A percentile compares a stretch with the other conserved stretches of the same genome.
Evolutionary conservation across 805 yeast genomes (phyloP).

Genomic region (Sugiyamaella americana): DNA sequence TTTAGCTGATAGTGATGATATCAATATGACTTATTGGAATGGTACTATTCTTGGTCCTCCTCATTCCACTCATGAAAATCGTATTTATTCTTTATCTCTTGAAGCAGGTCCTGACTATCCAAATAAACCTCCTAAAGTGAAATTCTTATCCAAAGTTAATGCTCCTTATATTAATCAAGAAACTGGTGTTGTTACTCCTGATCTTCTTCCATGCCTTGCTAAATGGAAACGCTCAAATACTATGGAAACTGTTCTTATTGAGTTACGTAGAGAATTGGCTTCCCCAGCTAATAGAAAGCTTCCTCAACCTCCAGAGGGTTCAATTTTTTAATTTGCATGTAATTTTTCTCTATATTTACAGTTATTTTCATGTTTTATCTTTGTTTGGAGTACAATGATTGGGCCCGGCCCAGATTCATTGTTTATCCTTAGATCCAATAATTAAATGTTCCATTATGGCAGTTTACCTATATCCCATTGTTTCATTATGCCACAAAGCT

Average conservation of each 20-base stretch:
- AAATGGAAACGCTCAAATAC: constrained; percentile 88
- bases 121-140: constrained; percentile 77
- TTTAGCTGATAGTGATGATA: constrained; percentile 81
- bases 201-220: constrained; percentile 59
- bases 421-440: too few relatives aligned
- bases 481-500: too few relatives aligned
- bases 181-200: constrained; percentile 48
- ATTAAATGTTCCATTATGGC: too few relatives aligned
- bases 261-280: constrained; percentile 86
- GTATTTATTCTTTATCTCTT: constrained; percentile 79
- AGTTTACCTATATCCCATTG: too few relatives aligned
- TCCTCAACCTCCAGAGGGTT: constrained; percentile 88
- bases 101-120: constrained; percentile 85
- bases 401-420: too few relatives aligned
- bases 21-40: constrained; percentile 92
- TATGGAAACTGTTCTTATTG: constrained; percentile 88
- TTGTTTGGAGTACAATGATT: too few relatives aligned
- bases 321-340: constrained; percentile 40
- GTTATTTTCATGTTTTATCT: too few relatives aligned
- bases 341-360: too few relatives aligned
- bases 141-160: constrained; percentile 77
- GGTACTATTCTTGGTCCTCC: constrained; percentile 99
- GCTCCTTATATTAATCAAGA: constrained; percentile 78
- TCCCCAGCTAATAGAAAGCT: constrained; percentile 72
- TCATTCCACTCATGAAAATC: constrained; percentile 80